Evolutionary conservation across 257 asterid genomes (phyloP).

Genomic region (Gentiana dahurica): DNA sequence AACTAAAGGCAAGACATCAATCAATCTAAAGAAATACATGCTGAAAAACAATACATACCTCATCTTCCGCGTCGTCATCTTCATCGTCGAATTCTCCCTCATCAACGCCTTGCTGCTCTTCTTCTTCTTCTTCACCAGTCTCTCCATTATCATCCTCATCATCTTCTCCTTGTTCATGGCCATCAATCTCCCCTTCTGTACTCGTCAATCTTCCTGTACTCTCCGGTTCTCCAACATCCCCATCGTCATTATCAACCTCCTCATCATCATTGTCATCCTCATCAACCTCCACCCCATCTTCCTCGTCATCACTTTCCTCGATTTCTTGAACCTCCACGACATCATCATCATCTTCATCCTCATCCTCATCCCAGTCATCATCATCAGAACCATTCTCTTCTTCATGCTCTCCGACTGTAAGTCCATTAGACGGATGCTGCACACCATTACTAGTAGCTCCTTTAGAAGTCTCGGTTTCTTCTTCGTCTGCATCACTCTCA

Average conservation of each 20-base stretch:
- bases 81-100: constrained; percentile 64
- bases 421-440: constrained; percentile 50
- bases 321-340: constrained; percentile 76
- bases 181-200: constrained; percentile 87
- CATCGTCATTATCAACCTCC: constrained; percentile 68
- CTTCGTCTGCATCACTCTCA: constrained; percentile 84
- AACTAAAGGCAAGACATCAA: too few relatives aligned
- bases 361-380: constrained; percentile 48
- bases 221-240: constrained; percentile 43
- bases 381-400: constrained; percentile 50
- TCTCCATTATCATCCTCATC: constrained; percentile 88
- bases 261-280: constrained; percentile 67
- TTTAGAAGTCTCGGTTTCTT: constrained; percentile 57
- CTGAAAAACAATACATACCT: constrained; percentile 29
- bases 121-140: constrained; percentile 74
- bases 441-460: constrained; percentile 34
- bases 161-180: constrained; percentile 89
- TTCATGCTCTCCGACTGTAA: constrained; percentile 38
- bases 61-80: constrained; percentile 72
- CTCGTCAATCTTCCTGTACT: constrained; percentile 52
- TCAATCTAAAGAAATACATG: background rate
- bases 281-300: constrained; percentile 49
- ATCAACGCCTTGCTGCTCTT: constrained; percentile 57
- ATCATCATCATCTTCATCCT: constrained; percentile 56
- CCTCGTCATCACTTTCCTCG: constrained; percentile 53